Percentiles rank a stretch among this genome's conserved stretches.
Conservation (phyloP, 164 flowering plant species). For the Stephania yunnanensis region DNA sequence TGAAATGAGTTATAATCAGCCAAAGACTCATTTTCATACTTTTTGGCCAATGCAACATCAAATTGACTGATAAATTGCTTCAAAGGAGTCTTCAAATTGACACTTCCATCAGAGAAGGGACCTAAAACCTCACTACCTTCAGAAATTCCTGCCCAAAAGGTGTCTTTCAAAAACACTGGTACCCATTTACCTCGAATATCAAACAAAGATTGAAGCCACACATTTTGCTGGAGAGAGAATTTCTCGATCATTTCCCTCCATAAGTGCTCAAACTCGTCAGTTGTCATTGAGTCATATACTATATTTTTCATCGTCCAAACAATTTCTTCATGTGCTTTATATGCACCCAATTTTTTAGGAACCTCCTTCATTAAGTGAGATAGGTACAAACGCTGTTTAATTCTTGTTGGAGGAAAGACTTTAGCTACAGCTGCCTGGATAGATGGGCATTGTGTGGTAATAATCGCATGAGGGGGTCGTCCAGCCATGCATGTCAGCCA, state of each 20-base stretch:
- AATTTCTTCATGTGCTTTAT: conserved; percentile 38
- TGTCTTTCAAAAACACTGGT: conserved; percentile 57
- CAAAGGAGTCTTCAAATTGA: conserved; percentile 55
- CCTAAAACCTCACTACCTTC: conserved; percentile 34
- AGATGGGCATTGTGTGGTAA: conserved; percentile 45
- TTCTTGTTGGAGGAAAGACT: conserved; percentile 43
- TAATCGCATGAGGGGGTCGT: conserved; percentile 46
- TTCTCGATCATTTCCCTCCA: conserved; percentile 58
- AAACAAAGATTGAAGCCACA: conserved; percentile 56
- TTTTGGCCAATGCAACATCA: conserved; percentile 51
- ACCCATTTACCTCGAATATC: conserved; percentile 63
- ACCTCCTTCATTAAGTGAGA: conserved; percentile 51
- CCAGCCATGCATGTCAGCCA: conserved; percentile 52
- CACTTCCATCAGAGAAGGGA: conserved; percentile 53
- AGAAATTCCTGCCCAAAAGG: conserved; percentile 58
- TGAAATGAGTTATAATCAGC: conserved; percentile 40
- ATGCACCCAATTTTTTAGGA: conserved; percentile 45
- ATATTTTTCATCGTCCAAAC: conserved; percentile 33
- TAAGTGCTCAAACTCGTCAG: conserved; percentile 56
- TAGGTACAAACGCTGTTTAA: conserved; percentile 46
- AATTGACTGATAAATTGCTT: conserved; percentile 63
- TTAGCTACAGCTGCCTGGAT: conserved; percentile 46
- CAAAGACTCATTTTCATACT: conserved; percentile 34
- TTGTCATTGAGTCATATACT: conserved; percentile 46
- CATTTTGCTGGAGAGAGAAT: conserved; percentile 45